These are phyloP conservation scores for Cardiospermum halicacabum DNA, from an alignment of 345 rosid genomes.

Conservation along the genomic window DNA sequence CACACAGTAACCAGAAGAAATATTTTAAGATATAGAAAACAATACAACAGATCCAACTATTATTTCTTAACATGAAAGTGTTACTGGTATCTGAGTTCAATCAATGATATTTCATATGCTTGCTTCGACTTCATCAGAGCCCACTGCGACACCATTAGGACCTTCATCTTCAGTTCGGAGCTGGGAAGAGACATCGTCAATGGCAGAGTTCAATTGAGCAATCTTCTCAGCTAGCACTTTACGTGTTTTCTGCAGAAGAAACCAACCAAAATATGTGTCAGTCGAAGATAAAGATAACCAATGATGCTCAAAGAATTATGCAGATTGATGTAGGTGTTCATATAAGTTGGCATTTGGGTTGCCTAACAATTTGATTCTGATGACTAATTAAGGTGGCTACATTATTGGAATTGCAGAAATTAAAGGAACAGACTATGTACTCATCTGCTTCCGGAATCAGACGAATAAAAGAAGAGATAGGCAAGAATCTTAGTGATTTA, in stretches of 20 bases:
- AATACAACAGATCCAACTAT: conserved; percentile 17
- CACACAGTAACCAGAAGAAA: neutral
- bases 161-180: conserved; percentile 62
- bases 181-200: conserved; percentile 77
- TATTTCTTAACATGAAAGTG: conserved; percentile 19
- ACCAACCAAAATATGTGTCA: conserved; percentile 2
- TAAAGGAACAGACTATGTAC: neutral
- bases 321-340: neutral
- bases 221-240: conserved; percentile 76
- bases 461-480: neutral
- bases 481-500: neutral
- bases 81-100: conserved; percentile 1
- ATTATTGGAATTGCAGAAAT: neutral
- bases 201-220: conserved; percentile 80
- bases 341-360: neutral
- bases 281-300: neutral
- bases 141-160: conserved; percentile 49
- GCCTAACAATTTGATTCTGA: neutral
- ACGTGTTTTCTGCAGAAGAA: conserved; percentile 61
- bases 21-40: neutral
- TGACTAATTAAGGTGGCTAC: neutral
- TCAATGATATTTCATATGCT: conserved; percentile 26
- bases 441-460: conserved; percentile 3
- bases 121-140: conserved; percentile 64
- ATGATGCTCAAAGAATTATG: neutral